Evolutionary conservation across 1,284 basidiomycete genomes (phyloP).

Genomic region (Mycena citricolor): DNA sequence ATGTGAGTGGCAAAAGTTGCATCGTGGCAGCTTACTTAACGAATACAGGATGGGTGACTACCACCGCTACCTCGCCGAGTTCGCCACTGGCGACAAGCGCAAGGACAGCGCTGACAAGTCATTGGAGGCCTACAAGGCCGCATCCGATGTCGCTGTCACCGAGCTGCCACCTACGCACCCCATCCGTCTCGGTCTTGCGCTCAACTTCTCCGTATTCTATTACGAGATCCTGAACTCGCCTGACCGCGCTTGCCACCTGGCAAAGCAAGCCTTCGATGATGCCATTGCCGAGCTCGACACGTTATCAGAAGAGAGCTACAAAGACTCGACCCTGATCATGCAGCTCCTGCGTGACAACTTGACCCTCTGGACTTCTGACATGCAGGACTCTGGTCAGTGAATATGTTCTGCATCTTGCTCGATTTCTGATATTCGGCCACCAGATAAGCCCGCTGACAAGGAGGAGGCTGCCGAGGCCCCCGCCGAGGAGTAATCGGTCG

Average conservation of each 20-base stretch:
- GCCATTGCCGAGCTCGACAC: conserved; percentile 99
- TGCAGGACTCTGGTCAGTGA: conserved; percentile 81
- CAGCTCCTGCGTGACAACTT: conserved; percentile 98
- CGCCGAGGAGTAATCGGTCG: conserved; percentile 60
- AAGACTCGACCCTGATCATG: conserved; percentile 99
- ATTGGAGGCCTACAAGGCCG: conserved; percentile 98
- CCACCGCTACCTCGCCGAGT: conserved; percentile 99
- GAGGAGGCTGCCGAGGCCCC: conserved; percentile 58
- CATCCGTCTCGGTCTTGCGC: conserved; percentile 97
- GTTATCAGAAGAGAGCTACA: conserved; percentile 99
- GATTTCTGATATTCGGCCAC: conserved; percentile 28
- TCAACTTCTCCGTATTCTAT: conserved; percentile 99
- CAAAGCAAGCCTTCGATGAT: conserved; percentile 99
- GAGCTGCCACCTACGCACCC: conserved; percentile 99
- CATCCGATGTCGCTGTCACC: conserved; percentile 96
- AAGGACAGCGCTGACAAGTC: conserved; percentile 99
- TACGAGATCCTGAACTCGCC: conserved; percentile 99
- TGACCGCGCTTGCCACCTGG: conserved; percentile 98
- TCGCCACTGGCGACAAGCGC: conserved; percentile 98
- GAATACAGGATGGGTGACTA: conserved; percentile 96
- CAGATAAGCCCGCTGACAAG: conserved; percentile 72
- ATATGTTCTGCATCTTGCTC: conserved; percentile 5
- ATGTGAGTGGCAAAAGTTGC: too few relatives aligned
- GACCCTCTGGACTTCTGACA: conserved; percentile 97
- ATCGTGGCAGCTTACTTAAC: conserved; percentile 1